These are phyloP conservation scores for Tulasnella sp. DNA, from an alignment of 768 basidiomycete species.

Conservation along the genomic window DNA sequence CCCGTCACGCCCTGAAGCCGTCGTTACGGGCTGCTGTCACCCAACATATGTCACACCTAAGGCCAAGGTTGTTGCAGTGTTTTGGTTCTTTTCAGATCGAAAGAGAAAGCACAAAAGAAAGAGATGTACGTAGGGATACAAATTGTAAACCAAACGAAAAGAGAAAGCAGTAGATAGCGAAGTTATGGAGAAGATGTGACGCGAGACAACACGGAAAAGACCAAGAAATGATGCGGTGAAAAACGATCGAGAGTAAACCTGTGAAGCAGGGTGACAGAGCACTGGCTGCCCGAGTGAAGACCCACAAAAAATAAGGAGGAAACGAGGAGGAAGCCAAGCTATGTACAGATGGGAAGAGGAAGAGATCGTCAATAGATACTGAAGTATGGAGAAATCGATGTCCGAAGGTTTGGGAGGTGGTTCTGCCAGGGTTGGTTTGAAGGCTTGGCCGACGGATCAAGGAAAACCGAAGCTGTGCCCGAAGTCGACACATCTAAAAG, in stretches of 20 bases:
- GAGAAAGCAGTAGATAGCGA: not conserved
- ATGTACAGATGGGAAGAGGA: not conserved
- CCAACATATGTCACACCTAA: not conserved
- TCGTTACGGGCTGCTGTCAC: not conserved
- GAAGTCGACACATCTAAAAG: not conserved
- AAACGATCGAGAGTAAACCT: not conserved
- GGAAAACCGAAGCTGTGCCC: not conserved
- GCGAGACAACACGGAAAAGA: not conserved
- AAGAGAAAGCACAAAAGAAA: not conserved
- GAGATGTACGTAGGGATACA: not conserved
- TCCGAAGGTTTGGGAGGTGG: not conserved
- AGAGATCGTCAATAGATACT: not conserved
- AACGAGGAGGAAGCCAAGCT: not conserved
- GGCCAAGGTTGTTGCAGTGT: not conserved
- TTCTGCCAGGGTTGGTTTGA: not conserved
- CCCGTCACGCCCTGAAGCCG: not conserved
- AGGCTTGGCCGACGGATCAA: not conserved
- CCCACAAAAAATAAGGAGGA: not conserved
- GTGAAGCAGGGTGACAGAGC: not conserved
- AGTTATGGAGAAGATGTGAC: not conserved
- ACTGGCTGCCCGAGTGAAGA: not conserved
- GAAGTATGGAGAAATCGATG: not conserved
- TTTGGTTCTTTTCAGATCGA: not conserved
- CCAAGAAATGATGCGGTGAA: not conserved
- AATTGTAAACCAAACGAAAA: not conserved